Evolutionary conservation across 345 rosid species (phyloP), one percentile per base, ranked within the genome.

Genomic region (Aethionema arabicum): DNA sequence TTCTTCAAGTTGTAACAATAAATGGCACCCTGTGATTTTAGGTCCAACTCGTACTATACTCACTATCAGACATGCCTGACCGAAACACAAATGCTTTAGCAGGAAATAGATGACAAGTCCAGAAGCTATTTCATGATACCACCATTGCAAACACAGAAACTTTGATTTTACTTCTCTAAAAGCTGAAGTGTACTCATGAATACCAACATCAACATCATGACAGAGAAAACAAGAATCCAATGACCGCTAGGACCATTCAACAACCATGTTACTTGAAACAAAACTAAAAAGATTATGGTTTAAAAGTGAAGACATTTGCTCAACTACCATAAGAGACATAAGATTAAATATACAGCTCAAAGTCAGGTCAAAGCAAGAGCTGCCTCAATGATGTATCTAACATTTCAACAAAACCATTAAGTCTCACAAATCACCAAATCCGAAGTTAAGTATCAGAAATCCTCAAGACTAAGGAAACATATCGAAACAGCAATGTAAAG

Each of bases 391-490:
- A 38, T 32, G 5, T 59, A 32, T 7, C 32, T 51, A 61, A 52
- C 48, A 51, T 52, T 59, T 59, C 40, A 68, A 68, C 65, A 39
- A 39, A 51, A 48, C 43, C 43, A 15, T 11, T 6, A 12, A 62
- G 41, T 11, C 31, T 15, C 13, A 66, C 45, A 68, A 59, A 60
- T 36, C 73, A 51, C 52, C 7, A 13, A 61, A 43, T 43, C 37
- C 16, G 30, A 69, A 61, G 57, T 40, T 54, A 47, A 61, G 57
- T 55, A 48, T 63, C 58, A 55, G 41, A 56, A 62, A 47, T 16
- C 52, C 35, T 8, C 65, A 63, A 49, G 8, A 63, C 21, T 15
- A 63, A 70, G 58, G 57, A 55, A 69, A 62, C 33, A 67, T 32
- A 58, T 11, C 0, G 4, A 48, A 67, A 2, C 62, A 53, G 29